These are phyloP conservation scores for Selaginella tamariscina DNA, from an alignment of 75 land plant genomes.

Conservation along the genomic window DNA sequence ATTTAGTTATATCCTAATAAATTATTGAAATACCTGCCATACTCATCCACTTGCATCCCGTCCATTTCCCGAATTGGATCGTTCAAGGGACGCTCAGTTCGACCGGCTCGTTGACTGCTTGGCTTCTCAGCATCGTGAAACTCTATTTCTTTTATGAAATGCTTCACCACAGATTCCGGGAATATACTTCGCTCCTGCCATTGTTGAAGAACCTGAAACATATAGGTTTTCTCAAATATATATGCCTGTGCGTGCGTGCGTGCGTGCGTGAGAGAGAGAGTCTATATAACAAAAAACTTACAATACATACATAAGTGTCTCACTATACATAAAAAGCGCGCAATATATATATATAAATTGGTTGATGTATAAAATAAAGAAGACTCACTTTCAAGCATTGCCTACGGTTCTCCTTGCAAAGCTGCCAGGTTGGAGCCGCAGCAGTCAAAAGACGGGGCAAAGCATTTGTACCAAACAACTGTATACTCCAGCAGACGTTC, in stretches of 20 bases:
- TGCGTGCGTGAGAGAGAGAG: too few relatives aligned
- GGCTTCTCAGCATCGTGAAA: slow-evolving; percentile 51
- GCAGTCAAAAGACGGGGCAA: slow-evolving; percentile 71
- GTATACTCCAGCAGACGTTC: not conserved
- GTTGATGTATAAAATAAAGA: too few relatives aligned
- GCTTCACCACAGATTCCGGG: slow-evolving; percentile 63
- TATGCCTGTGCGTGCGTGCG: too few relatives aligned
- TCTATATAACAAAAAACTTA: too few relatives aligned
- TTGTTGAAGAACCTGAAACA: slow-evolving; percentile 65
- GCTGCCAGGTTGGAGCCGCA: slow-evolving; percentile 66
- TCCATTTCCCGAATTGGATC: slow-evolving; percentile 99
- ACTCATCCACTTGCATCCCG: slow-evolving; percentile 93
- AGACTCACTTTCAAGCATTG: slow-evolving; percentile 77
- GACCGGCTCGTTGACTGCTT: slow-evolving; percentile 49
- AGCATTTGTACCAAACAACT: slow-evolving; percentile 16
- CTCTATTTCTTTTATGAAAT: slow-evolving; percentile 75
- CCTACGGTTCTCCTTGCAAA: slow-evolving; percentile 84
- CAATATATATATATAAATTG: too few relatives aligned
- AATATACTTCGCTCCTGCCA: slow-evolving; percentile 88
- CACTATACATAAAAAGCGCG: too few relatives aligned
- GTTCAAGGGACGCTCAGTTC: slow-evolving; percentile 80
- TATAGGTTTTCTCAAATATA: too few relatives aligned
- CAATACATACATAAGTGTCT: too few relatives aligned
- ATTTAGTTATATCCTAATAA: too few relatives aligned
- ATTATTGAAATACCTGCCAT: slow-evolving; percentile 99